These are phyloP conservation scores for Aspergillus fumigatiaffinis DNA, from an alignment of 2,329 filamentous ascomycete genomes.

Conservation along the genomic window DNA sequence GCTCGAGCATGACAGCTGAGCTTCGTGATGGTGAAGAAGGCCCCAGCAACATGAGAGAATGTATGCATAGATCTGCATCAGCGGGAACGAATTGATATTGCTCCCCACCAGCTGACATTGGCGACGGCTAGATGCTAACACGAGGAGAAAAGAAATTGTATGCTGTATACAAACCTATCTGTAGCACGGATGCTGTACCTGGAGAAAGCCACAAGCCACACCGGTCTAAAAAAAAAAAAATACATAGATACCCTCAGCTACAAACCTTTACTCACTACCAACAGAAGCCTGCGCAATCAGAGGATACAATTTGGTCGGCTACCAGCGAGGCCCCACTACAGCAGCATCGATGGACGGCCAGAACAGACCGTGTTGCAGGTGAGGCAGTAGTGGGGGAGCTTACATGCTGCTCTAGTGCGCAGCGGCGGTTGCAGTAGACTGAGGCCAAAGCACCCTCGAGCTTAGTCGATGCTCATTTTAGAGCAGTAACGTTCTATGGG, in stretches of 20 bases:
- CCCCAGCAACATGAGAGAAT: background rate
- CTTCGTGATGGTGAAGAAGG: background rate
- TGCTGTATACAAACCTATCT: background rate
- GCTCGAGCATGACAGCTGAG: background rate
- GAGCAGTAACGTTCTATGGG: background rate
- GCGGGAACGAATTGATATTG: background rate
- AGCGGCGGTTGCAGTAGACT: conserved; percentile 6
- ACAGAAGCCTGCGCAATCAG: background rate
- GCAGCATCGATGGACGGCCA: conserved; percentile 1
- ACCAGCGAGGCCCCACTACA: conserved; percentile 2
- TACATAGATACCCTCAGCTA: background rate
- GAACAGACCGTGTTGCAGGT: conserved; percentile 9
- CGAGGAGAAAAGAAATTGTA: background rate
- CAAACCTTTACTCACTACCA: background rate
- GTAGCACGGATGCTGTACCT: background rate
- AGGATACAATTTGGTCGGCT: background rate
- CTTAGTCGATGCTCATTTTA: conserved; percentile 1
- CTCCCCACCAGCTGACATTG: background rate
- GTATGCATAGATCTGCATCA: background rate
- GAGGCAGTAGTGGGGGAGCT: conserved; percentile 8
- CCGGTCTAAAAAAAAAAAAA: too few relatives aligned
- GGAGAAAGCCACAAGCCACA: background rate
- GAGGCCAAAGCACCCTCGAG: conserved; percentile 11
- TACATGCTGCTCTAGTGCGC: conserved; percentile 8
- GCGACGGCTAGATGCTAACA: background rate